Evolutionary conservation across 2,329 filamentous ascomycete species (phyloP), one percentile per base, ranked within the genome.

Genomic region (Lachnellula cervina): DNA sequence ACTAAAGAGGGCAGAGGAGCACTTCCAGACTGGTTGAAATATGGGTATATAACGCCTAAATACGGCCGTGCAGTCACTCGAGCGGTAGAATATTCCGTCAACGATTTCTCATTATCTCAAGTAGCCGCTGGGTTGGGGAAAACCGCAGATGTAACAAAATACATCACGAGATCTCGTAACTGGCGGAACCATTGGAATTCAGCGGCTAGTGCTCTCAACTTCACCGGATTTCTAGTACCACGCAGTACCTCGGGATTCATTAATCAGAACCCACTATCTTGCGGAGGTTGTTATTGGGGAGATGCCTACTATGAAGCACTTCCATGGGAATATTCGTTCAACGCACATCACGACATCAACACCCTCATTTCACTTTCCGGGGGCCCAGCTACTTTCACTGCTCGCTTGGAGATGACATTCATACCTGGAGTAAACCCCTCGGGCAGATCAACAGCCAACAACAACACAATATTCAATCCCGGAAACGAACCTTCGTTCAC

Each of bases 181-280:
- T 90, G 87, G 87, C 77, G 82, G 19, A 88, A 88, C 64, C 85
- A 88, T 59, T 89, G 84, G 85, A 84, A 88, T 65, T 66, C 77
- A 0, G 68, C 79, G 43, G 77, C 81, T 48, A 75, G 73, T 0
- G 80, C 80, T 0, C 73, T 86, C 0, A 79, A 77, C 2, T 87
- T 86, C 68, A 77, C 72, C 0, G 87, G 86, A 0, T 89, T 89
- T 67, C 71, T 89, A 5, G 84, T 83, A 0, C 87, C 87, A 0
- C 76, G 82, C 13, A 69, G 72, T 52, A 62, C 71, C 11, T 71
- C 74, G 25, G 76, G 79, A 0, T 74, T 73, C 5, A 76, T 81
- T 49, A 59, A 72, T 56, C 74, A 74, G 66, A 69, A 80, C 68
- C 72, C 83, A 49, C 52, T 77, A 23, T 65, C 63, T 76, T 17